Base-by-base conservation (phyloP, 441 rosid species). In the Breynia disticha region DNA sequence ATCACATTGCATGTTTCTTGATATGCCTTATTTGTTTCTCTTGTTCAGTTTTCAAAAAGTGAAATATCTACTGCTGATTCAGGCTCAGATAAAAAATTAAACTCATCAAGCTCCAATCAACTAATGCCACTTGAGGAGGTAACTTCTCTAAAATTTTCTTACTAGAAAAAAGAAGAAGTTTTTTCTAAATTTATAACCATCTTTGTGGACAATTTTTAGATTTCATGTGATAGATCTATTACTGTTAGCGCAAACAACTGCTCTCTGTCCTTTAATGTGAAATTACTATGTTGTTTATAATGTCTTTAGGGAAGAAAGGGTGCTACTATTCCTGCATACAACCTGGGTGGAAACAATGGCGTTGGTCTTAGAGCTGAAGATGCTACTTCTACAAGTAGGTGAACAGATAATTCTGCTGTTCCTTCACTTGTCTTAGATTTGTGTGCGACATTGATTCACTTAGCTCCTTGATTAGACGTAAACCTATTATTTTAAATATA, bases 301-400 rank as follows among this genome's bases (percentile, higher is more conserved):
- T 65, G 16, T 72, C 37, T n/a, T 39, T 67, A 81, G 81, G 79
- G 62, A 73, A 69, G 62, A 67, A 62, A 19, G 50, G 72, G 50
- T 16, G 62, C 46, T 61, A 56, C 62, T 39, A 55, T 75, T 59
- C 74, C 73, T 59, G 16, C 64, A 48, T 35, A 60, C 45, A 70
- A 66, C 46, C 53, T 56, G 57, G 67, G 52, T 47, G 79, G 74
- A 68, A 64, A 51, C 56, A 63, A 46, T 65, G 51, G 46, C 62
- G 57, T 72, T 65, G 51, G 46, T 63, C 56, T 72, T 63, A 74
- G 72, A 63, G 60, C 41, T 53, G 75, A 74, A 65, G 74, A 61
- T 54, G 66, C 69, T 70, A 62, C 59, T 71, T 66, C 72, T 65
- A 59, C 68, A 76, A 74, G 90, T 83, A 77, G 50, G 80, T 78